Percentiles rank a stretch among this genome's conserved stretches.
Evolutionary conservation across 208 protist genomes (phyloP).

Genomic region (Entamoeba nuttalli): DNA sequence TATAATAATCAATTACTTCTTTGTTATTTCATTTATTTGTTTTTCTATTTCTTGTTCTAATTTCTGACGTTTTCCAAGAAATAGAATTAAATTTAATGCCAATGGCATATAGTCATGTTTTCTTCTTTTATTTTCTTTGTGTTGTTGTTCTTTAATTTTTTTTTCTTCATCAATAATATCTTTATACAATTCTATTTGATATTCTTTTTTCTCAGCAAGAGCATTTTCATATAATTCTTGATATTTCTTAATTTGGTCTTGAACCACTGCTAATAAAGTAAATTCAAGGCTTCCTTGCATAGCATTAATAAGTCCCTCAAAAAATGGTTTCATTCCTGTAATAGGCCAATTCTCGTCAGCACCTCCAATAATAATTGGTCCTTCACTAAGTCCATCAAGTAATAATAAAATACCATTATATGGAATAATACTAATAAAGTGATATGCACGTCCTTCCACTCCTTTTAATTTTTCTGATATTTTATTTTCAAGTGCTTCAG

Average conservation of each 20-base stretch:
- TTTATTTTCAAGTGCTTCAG: neutral
- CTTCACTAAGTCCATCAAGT: neutral
- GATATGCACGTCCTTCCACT: neutral
- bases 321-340: neutral
- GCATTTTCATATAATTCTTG: neutral
- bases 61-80: neutral
- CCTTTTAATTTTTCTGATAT: neutral
- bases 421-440: neutral
- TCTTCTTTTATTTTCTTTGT: neutral
- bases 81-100: neutral
- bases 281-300: neutral
- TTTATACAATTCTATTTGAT: neutral
- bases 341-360: neutral
- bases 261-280: neutral
- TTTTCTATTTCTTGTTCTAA: neutral
- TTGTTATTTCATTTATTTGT: neutral
- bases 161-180: neutral
- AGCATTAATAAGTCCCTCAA: neutral
- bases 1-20: neutral
- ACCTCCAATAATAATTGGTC: neutral
- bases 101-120: slow-evolving; percentile 1
- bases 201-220: neutral
- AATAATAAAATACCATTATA: neutral
- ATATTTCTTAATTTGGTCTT: neutral
- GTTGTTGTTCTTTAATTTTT: neutral